A percentile compares a stretch with the other conserved stretches of the same genome.
phyloP scores from a whole-genome alignment of 192 early-diverging fungal genomes.

The Diversispora epigaea region DNA sequence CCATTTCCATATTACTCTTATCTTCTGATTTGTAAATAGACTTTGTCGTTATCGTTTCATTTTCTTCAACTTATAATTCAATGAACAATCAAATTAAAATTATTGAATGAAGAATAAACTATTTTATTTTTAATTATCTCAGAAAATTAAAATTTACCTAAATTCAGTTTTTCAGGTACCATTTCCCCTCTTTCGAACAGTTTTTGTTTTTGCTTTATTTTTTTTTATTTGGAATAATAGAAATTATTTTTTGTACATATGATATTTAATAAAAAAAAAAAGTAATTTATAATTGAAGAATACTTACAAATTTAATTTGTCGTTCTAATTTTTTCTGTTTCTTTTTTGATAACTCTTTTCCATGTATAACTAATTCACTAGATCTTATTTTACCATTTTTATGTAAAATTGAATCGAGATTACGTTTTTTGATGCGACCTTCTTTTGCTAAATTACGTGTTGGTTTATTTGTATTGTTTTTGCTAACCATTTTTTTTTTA shows the following conservation, averaged over 20 bases:
- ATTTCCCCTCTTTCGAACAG: background rate
- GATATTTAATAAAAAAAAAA: too few relatives aligned
- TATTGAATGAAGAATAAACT: too few relatives aligned
- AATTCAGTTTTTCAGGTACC: background rate
- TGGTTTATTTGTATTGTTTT: conserved; percentile 21
- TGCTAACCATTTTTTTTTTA: background rate
- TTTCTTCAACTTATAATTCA: too few relatives aligned
- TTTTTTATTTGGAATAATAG: too few relatives aligned
- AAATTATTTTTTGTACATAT: too few relatives aligned
- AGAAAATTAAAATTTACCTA: too few relatives aligned
- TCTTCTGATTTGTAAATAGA: too few relatives aligned
- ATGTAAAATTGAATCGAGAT: background rate
- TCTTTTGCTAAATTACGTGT: conserved; percentile 8
- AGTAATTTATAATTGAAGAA: background rate
- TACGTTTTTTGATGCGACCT: conserved; percentile 4
- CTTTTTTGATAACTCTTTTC: background rate
- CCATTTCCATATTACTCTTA: background rate
- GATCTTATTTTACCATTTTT: background rate
- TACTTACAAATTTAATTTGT: background rate
- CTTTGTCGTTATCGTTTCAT: too few relatives aligned
- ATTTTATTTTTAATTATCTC: too few relatives aligned
- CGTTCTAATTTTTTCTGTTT: background rate
- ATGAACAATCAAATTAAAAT: too few relatives aligned
- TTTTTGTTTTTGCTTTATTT: background rate
- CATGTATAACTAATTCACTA: conserved; percentile 8